phyloP scores from a whole-genome alignment of 2,329 filamentous ascomycete genomes.

The Ophiostoma pallidulum region DNA sequence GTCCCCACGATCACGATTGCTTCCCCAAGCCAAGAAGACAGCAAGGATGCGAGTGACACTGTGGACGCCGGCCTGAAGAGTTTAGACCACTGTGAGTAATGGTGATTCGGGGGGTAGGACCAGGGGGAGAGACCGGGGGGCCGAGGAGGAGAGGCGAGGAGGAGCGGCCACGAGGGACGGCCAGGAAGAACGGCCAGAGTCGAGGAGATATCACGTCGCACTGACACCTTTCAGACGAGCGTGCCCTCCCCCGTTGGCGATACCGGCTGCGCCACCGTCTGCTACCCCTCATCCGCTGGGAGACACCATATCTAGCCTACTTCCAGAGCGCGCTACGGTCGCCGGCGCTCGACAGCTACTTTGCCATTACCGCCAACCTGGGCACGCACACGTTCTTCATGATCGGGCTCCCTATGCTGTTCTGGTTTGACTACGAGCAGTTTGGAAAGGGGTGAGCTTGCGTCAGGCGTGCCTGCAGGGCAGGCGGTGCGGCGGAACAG shows the following conservation, averaged over 20 bases:
- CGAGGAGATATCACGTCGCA: too few relatives aligned
- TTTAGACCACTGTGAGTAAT: conserved; percentile 61
- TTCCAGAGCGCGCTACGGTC: conserved; percentile 73
- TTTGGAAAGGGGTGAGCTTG: conserved; percentile 88
- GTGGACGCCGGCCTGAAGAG: conserved; percentile 71
- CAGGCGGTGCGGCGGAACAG: neutral
- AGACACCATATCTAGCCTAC: conserved; percentile 87
- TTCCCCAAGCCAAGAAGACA: conserved; percentile 21
- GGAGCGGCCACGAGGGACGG: too few relatives aligned
- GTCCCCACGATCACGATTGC: conserved; percentile 31
- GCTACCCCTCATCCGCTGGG: conserved; percentile 82
- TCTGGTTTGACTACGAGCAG: conserved; percentile 86
- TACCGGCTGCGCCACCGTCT: conserved; percentile 72
- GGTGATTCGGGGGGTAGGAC: too few relatives aligned
- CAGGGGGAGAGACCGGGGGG: too few relatives aligned
- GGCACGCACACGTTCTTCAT: conserved; percentile 99
- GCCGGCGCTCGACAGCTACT: conserved; percentile 86
- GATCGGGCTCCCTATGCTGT: conserved; percentile 85
- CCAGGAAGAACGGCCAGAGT: too few relatives aligned
- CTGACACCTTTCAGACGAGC: conserved; percentile 52
- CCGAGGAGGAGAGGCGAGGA: too few relatives aligned
- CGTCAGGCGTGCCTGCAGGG: too few relatives aligned
- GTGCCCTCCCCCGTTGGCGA: conserved; percentile 77
- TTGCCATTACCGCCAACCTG: conserved; percentile 90
- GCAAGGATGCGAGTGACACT: conserved; percentile 16